A percentile compares a stretch with the other conserved stretches of the same genome.
These are phyloP conservation scores for Diaporthe nobilis DNA, from an alignment of 2,329 filamentous ascomycete genomes.

Conservation along the genomic window DNA sequence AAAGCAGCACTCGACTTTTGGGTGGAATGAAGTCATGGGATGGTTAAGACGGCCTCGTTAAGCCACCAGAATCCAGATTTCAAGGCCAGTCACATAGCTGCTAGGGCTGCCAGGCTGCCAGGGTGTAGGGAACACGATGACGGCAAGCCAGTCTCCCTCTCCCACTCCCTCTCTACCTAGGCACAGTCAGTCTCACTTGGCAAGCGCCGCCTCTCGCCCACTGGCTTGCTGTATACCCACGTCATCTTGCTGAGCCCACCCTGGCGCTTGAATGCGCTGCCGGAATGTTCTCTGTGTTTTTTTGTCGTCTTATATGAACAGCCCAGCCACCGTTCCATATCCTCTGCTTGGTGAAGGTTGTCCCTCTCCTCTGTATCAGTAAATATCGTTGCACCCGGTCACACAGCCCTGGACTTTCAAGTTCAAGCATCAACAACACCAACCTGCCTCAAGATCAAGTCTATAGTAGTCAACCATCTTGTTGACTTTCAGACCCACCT, in stretches of 20 bases:
- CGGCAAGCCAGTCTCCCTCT: background rate
- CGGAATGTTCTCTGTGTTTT: background rate
- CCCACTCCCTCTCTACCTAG: background rate
- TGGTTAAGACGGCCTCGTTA: constrained; percentile 20
- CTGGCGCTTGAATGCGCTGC: constrained; percentile 19
- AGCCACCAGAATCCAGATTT: constrained; percentile 6
- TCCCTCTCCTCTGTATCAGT: background rate
- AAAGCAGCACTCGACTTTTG: constrained; percentile 21
- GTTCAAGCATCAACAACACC: background rate
- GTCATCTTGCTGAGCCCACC: constrained; percentile 33
- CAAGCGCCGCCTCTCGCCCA: constrained; percentile 1
- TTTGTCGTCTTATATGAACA: constrained; percentile 4
- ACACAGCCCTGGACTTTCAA: background rate
- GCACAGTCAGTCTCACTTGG: constrained; percentile 10
- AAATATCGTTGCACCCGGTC: constrained; percentile 6
- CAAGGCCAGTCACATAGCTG: background rate
- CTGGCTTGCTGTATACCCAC: constrained; percentile 32
- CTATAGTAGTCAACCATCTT: background rate
- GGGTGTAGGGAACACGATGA: background rate
- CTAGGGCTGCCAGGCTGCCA: background rate
- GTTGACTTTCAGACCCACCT: background rate
- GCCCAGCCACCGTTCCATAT: constrained; percentile 2
- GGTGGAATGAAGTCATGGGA: constrained; percentile 28
- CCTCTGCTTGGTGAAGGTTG: background rate
- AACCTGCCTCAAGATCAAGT: background rate